Evolutionary conservation across 768 basidiomycete species (phyloP).

Genomic region (Pisolithus microcarpus): DNA sequence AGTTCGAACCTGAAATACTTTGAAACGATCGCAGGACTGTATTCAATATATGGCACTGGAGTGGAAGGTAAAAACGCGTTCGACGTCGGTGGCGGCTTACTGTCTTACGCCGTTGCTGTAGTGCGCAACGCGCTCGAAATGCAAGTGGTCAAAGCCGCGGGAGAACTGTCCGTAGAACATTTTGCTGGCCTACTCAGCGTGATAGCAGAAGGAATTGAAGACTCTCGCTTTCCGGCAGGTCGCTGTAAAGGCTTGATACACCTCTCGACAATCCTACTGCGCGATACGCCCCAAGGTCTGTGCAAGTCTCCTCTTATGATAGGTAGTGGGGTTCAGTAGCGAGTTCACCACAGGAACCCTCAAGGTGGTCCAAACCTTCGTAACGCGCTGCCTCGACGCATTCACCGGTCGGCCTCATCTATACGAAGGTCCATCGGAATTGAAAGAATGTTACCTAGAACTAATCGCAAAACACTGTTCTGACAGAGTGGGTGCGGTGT

Average conservation of each 20-base stretch:
- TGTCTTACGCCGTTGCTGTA: slow-evolving; percentile 10
- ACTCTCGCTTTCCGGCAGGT: slow-evolving; percentile 14
- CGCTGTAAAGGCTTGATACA: slow-evolving; percentile 40
- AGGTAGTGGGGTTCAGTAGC: neutral
- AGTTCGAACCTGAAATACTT: slow-evolving; percentile 33
- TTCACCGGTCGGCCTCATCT: slow-evolving; percentile 40
- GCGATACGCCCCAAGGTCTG: slow-evolving; percentile 58
- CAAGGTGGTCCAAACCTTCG: slow-evolving; percentile 48
- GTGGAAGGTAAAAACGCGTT: slow-evolving; percentile 5
- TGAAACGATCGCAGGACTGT: slow-evolving; percentile 41
- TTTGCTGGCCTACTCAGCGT: slow-evolving; percentile 40
- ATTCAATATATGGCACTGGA: slow-evolving; percentile 25
- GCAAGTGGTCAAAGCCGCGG: slow-evolving; percentile 34
- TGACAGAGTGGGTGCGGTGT: slow-evolving; percentile 45
- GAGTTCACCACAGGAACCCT: slow-evolving; percentile 43
- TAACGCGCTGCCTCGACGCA: slow-evolving; percentile 41
- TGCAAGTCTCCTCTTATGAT: neutral
- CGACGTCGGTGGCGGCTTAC: neutral
- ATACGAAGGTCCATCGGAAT: slow-evolving; percentile 26
- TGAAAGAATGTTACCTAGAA: slow-evolving; percentile 44
- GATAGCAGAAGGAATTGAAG: slow-evolving; percentile 36
- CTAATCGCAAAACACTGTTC: slow-evolving; percentile 48
- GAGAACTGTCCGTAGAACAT: slow-evolving; percentile 33
- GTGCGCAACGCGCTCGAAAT: slow-evolving; percentile 31
- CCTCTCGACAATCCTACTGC: slow-evolving; percentile 42